A percentile compares a stretch with the other conserved stretches of the same genome.
Evolutionary conservation across 2,329 filamentous ascomycete genomes (phyloP).

Genomic region (Myriosclerotinia duriaeana): DNA sequence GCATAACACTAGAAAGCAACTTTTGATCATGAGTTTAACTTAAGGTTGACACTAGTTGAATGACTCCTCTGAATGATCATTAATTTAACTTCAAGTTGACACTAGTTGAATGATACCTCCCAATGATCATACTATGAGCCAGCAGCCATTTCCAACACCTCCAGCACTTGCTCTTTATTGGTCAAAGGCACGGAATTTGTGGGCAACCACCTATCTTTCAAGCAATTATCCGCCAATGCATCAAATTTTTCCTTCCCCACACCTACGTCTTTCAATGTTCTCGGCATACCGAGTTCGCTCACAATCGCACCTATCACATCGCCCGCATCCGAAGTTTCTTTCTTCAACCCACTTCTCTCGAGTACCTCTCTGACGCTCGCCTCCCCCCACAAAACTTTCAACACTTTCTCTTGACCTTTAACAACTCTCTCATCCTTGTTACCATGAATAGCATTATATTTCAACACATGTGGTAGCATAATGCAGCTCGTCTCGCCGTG

Average conservation of each 20-base stretch:
- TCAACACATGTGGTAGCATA: constrained; percentile 55
- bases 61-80: neutral
- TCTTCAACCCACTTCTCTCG: constrained; percentile 28
- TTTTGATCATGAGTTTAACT: neutral
- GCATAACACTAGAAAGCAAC: neutral
- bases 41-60: neutral
- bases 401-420: constrained; percentile 30
- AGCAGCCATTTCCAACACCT: constrained; percentile 45
- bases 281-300: constrained; percentile 53
- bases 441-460: constrained; percentile 48
- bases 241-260: constrained; percentile 51
- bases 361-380: constrained; percentile 27
- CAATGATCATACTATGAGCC: constrained; percentile 11
- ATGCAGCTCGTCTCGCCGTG: constrained; percentile 62
- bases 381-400: constrained; percentile 33
- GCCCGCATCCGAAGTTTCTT: constrained; percentile 45
- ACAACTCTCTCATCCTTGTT: constrained; percentile 25
- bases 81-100: neutral
- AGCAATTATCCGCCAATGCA: constrained; percentile 49
- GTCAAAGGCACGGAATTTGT: constrained; percentile 52
- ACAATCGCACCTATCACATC: constrained; percentile 54
- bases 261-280: constrained; percentile 51
- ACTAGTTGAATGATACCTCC: neutral
- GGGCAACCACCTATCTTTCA: constrained; percentile 51
- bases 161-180: constrained; percentile 50